Percentiles rank a stretch among this genome's conserved stretches.
These are phyloP conservation scores for Pythium brachiatum DNA, from an alignment of 352 stramenopile genomes.

Conservation along the genomic window DNA sequence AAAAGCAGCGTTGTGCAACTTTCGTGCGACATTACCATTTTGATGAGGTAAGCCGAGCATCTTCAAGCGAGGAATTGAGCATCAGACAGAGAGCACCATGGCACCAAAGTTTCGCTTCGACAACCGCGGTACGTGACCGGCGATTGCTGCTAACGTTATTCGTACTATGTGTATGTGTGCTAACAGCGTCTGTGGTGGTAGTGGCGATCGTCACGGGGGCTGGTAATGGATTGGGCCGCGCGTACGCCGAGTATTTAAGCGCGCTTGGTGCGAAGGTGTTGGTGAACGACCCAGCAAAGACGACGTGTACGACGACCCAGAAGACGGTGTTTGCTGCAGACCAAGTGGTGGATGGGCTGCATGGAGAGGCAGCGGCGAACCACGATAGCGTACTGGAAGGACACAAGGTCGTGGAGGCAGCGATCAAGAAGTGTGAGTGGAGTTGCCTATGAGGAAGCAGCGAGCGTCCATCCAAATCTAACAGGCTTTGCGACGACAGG, in stretches of 20 bases:
- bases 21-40: slow-evolving; percentile 26
- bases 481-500: too few species aligned
- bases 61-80: slow-evolving; percentile 5
- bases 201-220: slow-evolving; percentile 87
- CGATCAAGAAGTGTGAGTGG: slow-evolving; percentile 72
- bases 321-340: slow-evolving; percentile 51
- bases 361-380: slow-evolving; percentile 50
- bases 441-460: too few species aligned
- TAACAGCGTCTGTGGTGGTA: slow-evolving; percentile 10
- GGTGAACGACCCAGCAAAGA: slow-evolving; percentile 76
- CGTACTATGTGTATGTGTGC: not conserved
- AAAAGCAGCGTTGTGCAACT: slow-evolving; percentile 4
- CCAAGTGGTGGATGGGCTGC: slow-evolving; percentile 52
- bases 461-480: too few species aligned
- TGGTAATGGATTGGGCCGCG: slow-evolving; percentile 78
- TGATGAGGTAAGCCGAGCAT: not conserved
- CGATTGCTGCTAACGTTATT: too few species aligned
- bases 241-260: slow-evolving; percentile 78
- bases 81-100: not conserved
- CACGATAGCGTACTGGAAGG: slow-evolving; percentile 76
- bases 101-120: slow-evolving; percentile 46
- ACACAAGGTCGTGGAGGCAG: slow-evolving; percentile 79
- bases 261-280: slow-evolving; percentile 68
- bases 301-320: slow-evolving; percentile 25
- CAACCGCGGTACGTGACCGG: slow-evolving; percentile 30